Base-by-base conservation (phyloP, 495 filamentous ascomycete species). In the Penicillium samsonianum region DNA sequence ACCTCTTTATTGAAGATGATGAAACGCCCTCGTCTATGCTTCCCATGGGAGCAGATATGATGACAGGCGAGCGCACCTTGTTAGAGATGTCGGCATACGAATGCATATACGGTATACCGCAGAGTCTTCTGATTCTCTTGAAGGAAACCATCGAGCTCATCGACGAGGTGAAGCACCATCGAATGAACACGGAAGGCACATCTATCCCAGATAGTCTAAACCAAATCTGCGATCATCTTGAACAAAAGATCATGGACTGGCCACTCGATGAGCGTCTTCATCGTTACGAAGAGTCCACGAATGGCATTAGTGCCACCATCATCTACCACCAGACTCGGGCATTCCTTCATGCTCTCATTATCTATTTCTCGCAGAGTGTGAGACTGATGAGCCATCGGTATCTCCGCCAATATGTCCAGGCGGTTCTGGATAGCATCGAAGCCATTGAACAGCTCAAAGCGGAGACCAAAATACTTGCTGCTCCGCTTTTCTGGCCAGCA, bases 401-500 rank as follows among this genome's bases (percentile, higher is more conserved):
- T 38, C 16, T 55, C 14, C n/a, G 31, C 12, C 52, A 31, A 33
- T 55, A 33, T 47, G 52, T 46, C 8, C 9, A 45, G 30, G 35
- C 30, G 8, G 14, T 55, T 9, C n/a, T 55, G 3, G 52, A 55
- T 3, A 46, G 52, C 30, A 55, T 55, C 11, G 52, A 55, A 37
- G 52, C 52, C 9, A 38, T 55, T 35, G 52, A 47, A 47, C 22
- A 38, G 5, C 30, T 55, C 25, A 55, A 55, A 25, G 41, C 30
- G 4, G 52, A 55, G 22, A 23, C 26, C 1, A 22, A 55, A n/a
- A 7, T 55, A 3, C 42, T 47, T 14, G 52, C 52, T 31, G 25
- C 52, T 22, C 52, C 52, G n/a, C 52, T 55, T 14, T 55, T 33
- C 12, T 55, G 42, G 52, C 52, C 52, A 17, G 52, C 52, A 4